These are phyloP conservation scores for Creolimax fragrantissima DNA, from an alignment of 78 protist species.

Conservation along the genomic window DNA sequence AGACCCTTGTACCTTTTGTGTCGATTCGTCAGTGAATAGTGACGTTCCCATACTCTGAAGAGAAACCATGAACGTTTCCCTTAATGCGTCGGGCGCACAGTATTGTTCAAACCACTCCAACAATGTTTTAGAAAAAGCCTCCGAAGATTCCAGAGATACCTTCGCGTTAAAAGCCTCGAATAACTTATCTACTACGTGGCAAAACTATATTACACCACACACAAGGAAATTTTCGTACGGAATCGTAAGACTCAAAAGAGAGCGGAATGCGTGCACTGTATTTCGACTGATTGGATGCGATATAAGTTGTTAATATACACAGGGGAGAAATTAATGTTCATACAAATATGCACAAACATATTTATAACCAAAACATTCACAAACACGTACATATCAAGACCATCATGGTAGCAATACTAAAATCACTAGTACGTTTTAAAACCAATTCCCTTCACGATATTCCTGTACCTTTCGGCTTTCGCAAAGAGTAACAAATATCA, in stretches of 20 bases:
- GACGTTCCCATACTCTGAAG: conserved; percentile 7
- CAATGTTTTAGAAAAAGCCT: conserved; percentile 9
- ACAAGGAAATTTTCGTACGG: neutral
- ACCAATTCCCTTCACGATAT: too few species aligned
- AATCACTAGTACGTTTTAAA: too few species aligned
- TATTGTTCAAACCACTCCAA: conserved; percentile 30
- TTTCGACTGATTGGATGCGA: neutral
- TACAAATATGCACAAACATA: too few species aligned
- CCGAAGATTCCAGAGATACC: conserved; percentile 28
- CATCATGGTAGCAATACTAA: too few species aligned
- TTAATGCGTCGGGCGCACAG: conserved; percentile 12
- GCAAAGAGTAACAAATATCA: too few species aligned
- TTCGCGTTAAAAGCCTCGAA: conserved; percentile 18
- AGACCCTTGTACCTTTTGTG: neutral
- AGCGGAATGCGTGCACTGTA: neutral
- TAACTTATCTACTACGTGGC: conserved; percentile 20
- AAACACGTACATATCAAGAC: neutral
- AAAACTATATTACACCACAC: too few species aligned
- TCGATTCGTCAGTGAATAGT: conserved; percentile 13
- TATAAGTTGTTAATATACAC: too few species aligned
- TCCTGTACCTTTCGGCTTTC: too few species aligned
- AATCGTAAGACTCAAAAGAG: neutral
- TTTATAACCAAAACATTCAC: neutral
- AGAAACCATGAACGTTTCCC: conserved; percentile 17
- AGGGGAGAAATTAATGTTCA: too few species aligned